A percentile compares a stretch with the other conserved stretches of the same genome.
phyloP scores from a whole-genome alignment of 768 basidiomycete species.

The Trichaptum fuscoviolaceum region DNA sequence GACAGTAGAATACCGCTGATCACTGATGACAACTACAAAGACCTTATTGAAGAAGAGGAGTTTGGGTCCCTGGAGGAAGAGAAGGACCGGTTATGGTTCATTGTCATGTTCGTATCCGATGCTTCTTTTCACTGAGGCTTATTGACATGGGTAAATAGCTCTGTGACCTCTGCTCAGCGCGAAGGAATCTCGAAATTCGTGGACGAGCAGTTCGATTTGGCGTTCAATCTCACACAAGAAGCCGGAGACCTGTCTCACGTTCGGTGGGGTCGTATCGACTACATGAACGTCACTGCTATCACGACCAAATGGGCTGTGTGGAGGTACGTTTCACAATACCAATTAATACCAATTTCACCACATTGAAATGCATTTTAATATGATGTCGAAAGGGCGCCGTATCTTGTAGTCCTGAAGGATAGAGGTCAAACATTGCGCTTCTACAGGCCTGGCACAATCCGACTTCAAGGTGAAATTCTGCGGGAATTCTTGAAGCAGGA shows the following conservation, averaged over 20 bases:
- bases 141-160: conserved; percentile 30
- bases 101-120: conserved; percentile 57
- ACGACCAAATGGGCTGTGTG: conserved; percentile 86
- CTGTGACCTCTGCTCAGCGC: conserved; percentile 50
- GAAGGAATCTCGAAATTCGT: conserved; percentile 66
- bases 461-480: conserved; percentile 53
- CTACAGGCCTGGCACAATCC: conserved; percentile 59
- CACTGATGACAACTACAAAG: conserved; percentile 76
- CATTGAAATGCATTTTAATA: conserved; percentile 4
- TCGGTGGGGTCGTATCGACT: conserved; percentile 84
- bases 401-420: conserved; percentile 63
- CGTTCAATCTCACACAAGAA: conserved; percentile 58
- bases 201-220: conserved; percentile 68
- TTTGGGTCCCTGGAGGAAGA: conserved; percentile 57
- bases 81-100: conserved; percentile 66
- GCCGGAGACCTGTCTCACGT: conserved; percentile 64
- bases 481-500: conserved; percentile 64
- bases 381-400: conserved; percentile 55
- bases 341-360: conserved; percentile 2
- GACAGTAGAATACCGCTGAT: conserved; percentile 72
- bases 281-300: conserved; percentile 73
- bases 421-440: conserved; percentile 80
- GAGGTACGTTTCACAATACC: conserved; percentile 48
- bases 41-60: conserved; percentile 65
- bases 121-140: neutral